A percentile compares a stretch with the other conserved stretches of the same genome.
phyloP scores from a whole-genome alignment of 345 rosid genomes.

The Camelina laxa region DNA sequence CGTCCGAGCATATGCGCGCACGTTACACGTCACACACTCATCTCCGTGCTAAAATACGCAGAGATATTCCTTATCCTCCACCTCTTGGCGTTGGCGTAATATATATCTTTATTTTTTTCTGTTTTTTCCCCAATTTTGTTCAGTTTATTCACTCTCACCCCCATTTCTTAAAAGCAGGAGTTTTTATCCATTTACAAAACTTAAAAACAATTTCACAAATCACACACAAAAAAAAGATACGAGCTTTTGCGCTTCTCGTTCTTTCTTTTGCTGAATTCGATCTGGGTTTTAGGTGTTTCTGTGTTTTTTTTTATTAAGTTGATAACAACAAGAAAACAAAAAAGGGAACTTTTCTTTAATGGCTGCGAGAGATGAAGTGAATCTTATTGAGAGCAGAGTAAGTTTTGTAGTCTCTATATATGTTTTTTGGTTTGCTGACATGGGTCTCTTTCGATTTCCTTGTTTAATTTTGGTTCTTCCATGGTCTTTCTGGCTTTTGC shows the following conservation, averaged over 20 bases:
- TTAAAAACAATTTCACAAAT: neutral
- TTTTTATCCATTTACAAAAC: slow-evolving; percentile 15
- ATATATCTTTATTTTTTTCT: neutral
- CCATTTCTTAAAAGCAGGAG: too few relatives aligned
- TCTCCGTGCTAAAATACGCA: slow-evolving; percentile 29
- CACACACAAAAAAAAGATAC: neutral
- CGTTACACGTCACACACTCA: neutral
- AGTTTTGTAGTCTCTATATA: slow-evolving; percentile 12
- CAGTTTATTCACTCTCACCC: slow-evolving; percentile 19
- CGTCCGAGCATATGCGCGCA: slow-evolving; percentile 21
- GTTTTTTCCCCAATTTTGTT: slow-evolving; percentile 13
- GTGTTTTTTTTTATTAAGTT: slow-evolving; percentile 7
- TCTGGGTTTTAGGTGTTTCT: slow-evolving; percentile 34
- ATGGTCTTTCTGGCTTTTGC: slow-evolving; percentile 14
- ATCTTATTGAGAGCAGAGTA: slow-evolving; percentile 77
- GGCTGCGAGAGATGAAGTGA: slow-evolving; percentile 76
- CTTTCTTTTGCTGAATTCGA: slow-evolving; percentile 16
- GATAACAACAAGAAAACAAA: neutral
- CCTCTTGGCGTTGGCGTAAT: slow-evolving; percentile 22
- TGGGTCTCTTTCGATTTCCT: slow-evolving; percentile 39
- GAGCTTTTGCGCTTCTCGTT: slow-evolving; percentile 7
- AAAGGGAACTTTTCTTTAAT: slow-evolving; percentile 41
- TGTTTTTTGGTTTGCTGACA: slow-evolving; percentile 9
- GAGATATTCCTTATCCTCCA: slow-evolving; percentile 42
- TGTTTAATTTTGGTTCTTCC: slow-evolving; percentile 16